Evolutionary conservation across 306 rosid genomes (phyloP).

Genomic region (Acacia crassicarpa): DNA sequence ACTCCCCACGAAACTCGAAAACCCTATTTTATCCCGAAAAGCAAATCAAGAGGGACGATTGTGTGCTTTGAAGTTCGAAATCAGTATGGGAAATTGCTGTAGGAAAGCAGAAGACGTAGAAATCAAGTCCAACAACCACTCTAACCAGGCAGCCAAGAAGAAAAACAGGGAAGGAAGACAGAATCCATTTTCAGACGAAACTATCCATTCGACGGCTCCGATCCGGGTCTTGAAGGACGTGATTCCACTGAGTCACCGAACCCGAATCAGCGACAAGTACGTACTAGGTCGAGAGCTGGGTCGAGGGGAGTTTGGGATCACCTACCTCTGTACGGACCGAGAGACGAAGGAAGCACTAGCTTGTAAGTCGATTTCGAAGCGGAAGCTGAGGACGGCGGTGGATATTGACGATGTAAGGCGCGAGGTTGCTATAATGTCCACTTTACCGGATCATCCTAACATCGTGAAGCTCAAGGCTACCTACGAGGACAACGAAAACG

Average conservation of each 20-base stretch:
- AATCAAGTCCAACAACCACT: conserved; percentile 18
- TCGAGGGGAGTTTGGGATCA: conserved; percentile 97
- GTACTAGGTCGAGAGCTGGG: conserved; percentile 89
- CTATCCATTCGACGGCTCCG: conserved; percentile 57
- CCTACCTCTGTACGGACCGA: conserved; percentile 86
- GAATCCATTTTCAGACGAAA: conserved; percentile 56
- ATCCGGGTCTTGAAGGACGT: conserved; percentile 87
- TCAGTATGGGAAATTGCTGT: conserved; percentile 90
- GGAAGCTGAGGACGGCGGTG: conserved; percentile 83
- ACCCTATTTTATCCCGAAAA: background rate
- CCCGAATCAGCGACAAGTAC: conserved; percentile 84
- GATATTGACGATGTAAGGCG: conserved; percentile 83
- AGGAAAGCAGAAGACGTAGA: conserved; percentile 48
- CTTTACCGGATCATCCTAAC: conserved; percentile 76
- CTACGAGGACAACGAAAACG: conserved; percentile 77
- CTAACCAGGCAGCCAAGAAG: conserved; percentile 33
- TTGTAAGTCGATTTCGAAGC: conserved; percentile 91
- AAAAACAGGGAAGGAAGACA: conserved; percentile 42
- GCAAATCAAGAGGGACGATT: background rate
- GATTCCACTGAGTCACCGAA: conserved; percentile 59
- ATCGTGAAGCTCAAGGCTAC: conserved; percentile 71
- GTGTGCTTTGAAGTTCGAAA: background rate
- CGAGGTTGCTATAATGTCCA: conserved; percentile 86
- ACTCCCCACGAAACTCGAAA: background rate
- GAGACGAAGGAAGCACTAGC: conserved; percentile 84